These are phyloP conservation scores for Lepiota brunneoincarnata DNA, from an alignment of 768 basidiomycete species.

Conservation along the genomic window DNA sequence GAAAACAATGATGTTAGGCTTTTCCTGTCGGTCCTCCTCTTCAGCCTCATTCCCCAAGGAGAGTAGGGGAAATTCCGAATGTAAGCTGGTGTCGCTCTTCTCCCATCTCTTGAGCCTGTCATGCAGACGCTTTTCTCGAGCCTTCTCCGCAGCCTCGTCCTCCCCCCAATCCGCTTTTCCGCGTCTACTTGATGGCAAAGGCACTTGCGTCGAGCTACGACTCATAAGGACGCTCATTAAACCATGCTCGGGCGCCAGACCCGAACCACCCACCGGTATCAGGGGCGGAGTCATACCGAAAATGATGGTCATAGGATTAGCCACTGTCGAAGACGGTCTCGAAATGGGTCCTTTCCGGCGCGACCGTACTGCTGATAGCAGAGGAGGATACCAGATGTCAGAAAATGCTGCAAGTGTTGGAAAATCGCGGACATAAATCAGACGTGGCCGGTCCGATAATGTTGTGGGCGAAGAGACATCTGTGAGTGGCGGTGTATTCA, in stretches of 20 bases:
- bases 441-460: slow-evolving; percentile 46
- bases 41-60: slow-evolving; percentile 36
- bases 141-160: slow-evolving; percentile 60
- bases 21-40: slow-evolving; percentile 24
- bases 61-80: slow-evolving; percentile 63
- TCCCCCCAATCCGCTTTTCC: slow-evolving; percentile 60
- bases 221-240: slow-evolving; percentile 46
- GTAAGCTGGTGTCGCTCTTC: slow-evolving; percentile 52
- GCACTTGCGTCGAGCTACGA: slow-evolving; percentile 31
- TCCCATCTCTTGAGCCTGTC: slow-evolving; percentile 77
- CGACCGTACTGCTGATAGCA: slow-evolving; percentile 75
- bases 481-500: slow-evolving; percentile 46
- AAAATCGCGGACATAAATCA: slow-evolving; percentile 85
- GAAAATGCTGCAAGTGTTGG: slow-evolving; percentile 71
- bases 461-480: slow-evolving; percentile 5
- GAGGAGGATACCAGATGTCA: slow-evolving; percentile 75
- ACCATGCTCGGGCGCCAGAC: slow-evolving; percentile 25
- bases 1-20: slow-evolving; percentile 49
- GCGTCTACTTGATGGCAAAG: slow-evolving; percentile 29
- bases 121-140: slow-evolving; percentile 69
- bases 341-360: slow-evolving; percentile 66
- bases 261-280: slow-evolving; percentile 11
- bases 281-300: slow-evolving; percentile 74
- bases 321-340: slow-evolving; percentile 55
- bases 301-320: slow-evolving; percentile 76